Base-by-base conservation (phyloP, 139 green algal genomes). In the Protoeuglena noctilucae region DNA sequence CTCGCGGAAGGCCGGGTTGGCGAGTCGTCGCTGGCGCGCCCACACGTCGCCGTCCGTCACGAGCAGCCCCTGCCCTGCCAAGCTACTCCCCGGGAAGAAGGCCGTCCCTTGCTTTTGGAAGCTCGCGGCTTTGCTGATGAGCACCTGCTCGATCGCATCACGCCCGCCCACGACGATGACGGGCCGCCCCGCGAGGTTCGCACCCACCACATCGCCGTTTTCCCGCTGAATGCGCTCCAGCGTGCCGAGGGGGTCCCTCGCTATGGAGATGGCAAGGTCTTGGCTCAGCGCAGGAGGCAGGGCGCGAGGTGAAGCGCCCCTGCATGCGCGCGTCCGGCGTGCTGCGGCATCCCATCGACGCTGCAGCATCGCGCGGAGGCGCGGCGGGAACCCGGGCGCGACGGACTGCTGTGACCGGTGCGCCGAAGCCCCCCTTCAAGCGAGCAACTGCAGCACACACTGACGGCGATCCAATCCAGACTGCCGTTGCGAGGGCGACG, bases 31-130 rank as follows among this genome's bases (percentile, higher is more conserved):
- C 68, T 95, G 86, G 22, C 81, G 61, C 46, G 57, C 54, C 85
- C 85, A 93, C 17, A 76, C 24, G 1, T 79, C 69, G 2, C 86
- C 86, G 60, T 95, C 86, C 53, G 65, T 81, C 24, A 86, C 78
- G 9, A 91, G 63, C 63, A 91, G 65, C 1, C 82, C 79, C 55
- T 93, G 80, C 28, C 86, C 86, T 2, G 86, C 74, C 30, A 93
- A 66, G 46, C 62, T 76, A 61, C 63, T 79, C 26, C 78, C 78
- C 0, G 86, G 86, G 58, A 95, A 93, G 57, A 95, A 93, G 0
- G 85, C 86, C 16, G 86, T 95, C 21, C 86, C 86, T 16, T 79
- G 58, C 71, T 81, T 76, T 9, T 58, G 51, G 34, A 68, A 75
- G 0, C 34, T 34, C 1, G 46, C 28, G 12, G 62, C 55, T 14